A percentile compares a stretch with the other conserved stretches of the same genome.
Conservation (phyloP, 2,329 filamentous ascomycete species). For the Hirsutella thompsonii region DNA sequence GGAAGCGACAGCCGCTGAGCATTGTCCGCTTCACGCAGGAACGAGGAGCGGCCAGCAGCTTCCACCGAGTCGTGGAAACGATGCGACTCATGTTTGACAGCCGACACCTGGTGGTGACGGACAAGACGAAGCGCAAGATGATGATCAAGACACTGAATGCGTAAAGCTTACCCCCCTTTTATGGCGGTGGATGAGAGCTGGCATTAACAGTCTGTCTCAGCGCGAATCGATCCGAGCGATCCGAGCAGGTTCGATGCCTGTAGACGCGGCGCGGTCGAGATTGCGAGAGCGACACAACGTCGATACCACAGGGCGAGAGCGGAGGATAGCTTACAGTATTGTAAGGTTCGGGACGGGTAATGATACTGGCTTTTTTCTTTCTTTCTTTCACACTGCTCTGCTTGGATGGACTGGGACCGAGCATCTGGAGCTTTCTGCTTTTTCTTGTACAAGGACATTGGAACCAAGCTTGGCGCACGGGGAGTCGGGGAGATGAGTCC, state of each 20-base stretch:
- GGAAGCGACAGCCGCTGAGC: constrained; percentile 61
- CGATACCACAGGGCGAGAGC: too few species aligned
- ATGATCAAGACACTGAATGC: constrained; percentile 52
- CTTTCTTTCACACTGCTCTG: too few species aligned
- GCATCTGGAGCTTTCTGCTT: too few species aligned
- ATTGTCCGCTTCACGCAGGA: constrained; percentile 82
- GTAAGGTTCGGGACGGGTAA: too few species aligned
- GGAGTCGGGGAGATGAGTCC: too few species aligned
- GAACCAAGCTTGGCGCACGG: background rate
- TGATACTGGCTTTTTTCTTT: too few species aligned
- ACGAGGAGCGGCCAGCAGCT: constrained; percentile 80
- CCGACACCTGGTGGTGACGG: constrained; percentile 55
- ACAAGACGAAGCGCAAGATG: constrained; percentile 53
- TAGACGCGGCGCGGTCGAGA: background rate
- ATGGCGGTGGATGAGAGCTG: background rate
- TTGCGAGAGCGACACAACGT: background rate
- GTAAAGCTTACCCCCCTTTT: background rate
- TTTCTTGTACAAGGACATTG: background rate
- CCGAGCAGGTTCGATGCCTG: background rate
- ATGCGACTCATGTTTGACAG: constrained; percentile 55
- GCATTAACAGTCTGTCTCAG: background rate
- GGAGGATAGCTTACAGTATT: too few species aligned
- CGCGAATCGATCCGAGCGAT: background rate
- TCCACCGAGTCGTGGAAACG: constrained; percentile 70
- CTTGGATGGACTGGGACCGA: background rate